A percentile compares a stretch with the other conserved stretches of the same genome.
Evolutionary conservation across 2,329 filamentous ascomycete genomes (phyloP).

Genomic region (Ceratocystis destructans): DNA sequence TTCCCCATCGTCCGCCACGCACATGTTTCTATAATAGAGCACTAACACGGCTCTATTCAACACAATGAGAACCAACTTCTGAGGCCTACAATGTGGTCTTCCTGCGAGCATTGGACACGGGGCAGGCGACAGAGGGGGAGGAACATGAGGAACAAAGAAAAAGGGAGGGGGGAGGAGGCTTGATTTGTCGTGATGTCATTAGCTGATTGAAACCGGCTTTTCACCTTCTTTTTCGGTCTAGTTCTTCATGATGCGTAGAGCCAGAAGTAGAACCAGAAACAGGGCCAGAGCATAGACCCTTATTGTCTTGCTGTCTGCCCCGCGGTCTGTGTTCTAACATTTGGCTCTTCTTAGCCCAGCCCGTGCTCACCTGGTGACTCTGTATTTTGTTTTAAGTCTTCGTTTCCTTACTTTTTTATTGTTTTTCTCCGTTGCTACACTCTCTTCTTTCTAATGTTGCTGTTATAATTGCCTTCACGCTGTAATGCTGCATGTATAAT

Average conservation of each 20-base stretch:
- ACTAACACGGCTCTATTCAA: too few species aligned
- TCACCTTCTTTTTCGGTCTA: background rate
- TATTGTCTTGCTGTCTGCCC: background rate
- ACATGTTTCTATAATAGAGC: background rate
- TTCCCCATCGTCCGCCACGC: background rate
- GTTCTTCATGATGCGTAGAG: too few species aligned
- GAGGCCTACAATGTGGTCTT: background rate
- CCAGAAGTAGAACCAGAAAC: background rate
- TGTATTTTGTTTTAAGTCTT: background rate
- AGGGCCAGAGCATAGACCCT: too few species aligned
- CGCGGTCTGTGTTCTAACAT: background rate
- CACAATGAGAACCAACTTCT: background rate
- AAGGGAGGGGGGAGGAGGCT: too few species aligned
- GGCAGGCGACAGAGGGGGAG: too few species aligned
- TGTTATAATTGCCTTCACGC: background rate
- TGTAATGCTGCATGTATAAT: background rate
- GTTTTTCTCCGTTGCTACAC: background rate
- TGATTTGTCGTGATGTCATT: background rate
- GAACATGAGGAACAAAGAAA: too few species aligned
- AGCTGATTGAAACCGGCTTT: background rate
- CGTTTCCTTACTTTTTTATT: slow-evolving; percentile 8
- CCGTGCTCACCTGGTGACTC: background rate
- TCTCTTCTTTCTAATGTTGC: background rate
- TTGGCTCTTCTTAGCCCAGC: too few species aligned
- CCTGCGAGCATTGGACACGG: too few species aligned